Evolutionary conservation across 176 grass and related monocot genomes (phyloP).

Genomic region (Lolium multiflorum): DNA sequence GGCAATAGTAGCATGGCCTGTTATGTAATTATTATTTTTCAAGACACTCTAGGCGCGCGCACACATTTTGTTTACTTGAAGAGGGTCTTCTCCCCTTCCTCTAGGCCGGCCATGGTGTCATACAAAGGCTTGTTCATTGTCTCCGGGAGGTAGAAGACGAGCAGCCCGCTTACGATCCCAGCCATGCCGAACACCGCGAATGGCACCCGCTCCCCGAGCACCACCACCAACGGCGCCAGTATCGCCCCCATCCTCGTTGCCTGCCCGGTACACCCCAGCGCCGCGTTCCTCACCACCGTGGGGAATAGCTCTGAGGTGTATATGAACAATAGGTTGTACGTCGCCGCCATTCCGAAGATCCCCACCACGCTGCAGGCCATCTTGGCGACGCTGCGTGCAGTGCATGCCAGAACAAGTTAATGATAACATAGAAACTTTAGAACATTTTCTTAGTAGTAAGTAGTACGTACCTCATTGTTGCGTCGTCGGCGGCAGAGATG

Average conservation of each 20-base stretch:
- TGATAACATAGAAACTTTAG: too few species aligned
- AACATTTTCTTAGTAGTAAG: too few species aligned
- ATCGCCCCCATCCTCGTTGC: slow-evolving; percentile 76
- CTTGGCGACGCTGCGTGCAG: too few species aligned
- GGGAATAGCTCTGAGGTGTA: slow-evolving; percentile 93
- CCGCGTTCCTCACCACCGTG: slow-evolving; percentile 84
- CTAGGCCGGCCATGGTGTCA: slow-evolving; percentile 77
- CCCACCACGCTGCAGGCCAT: slow-evolving; percentile 75
- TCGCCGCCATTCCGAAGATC: slow-evolving; percentile 85
- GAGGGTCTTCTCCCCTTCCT: slow-evolving; percentile 62
- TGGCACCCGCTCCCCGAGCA: slow-evolving; percentile 65
- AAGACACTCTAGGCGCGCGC: too few species aligned
- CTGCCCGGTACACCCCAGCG: slow-evolving; percentile 67
- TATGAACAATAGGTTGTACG: slow-evolving; percentile 83
- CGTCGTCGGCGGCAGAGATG: slow-evolving; percentile 23
- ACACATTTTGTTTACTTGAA: slow-evolving; percentile 38
- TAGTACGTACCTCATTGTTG: slow-evolving; percentile 20
- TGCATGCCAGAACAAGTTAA: too few species aligned
- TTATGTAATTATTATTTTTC: too few species aligned
- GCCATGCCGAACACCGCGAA: slow-evolving; percentile 75
- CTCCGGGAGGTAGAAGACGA: slow-evolving; percentile 77
- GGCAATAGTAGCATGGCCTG: too few species aligned
- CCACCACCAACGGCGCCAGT: slow-evolving; percentile 76
- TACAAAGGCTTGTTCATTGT: slow-evolving; percentile 80
- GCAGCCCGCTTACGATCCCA: slow-evolving; percentile 56